A percentile compares a stretch with the other conserved stretches of the same genome.
These are phyloP conservation scores for Allium cepa DNA, from an alignment of 106 monocot genomes.

Conservation along the genomic window DNA sequence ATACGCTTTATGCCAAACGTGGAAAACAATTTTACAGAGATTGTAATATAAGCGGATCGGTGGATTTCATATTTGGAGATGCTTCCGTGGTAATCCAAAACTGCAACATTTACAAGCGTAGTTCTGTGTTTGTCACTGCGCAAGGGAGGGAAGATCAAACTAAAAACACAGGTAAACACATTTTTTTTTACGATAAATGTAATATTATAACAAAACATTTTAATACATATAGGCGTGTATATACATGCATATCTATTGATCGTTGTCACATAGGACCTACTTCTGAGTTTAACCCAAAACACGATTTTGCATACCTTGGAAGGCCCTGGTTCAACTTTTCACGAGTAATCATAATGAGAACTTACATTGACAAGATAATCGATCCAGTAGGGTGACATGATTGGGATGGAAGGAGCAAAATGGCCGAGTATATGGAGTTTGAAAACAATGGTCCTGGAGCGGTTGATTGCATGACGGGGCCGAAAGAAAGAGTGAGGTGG, in stretches of 20 bases:
- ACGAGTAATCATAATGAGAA: too few relatives aligned
- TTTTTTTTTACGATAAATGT: not conserved
- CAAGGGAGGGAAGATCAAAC: conserved; percentile 8
- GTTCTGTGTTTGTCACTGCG: conserved; percentile 5
- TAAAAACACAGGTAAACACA: not conserved
- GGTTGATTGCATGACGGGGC: too few relatives aligned
- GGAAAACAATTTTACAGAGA: conserved; percentile 6
- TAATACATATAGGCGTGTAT: too few relatives aligned
- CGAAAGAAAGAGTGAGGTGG: conserved; percentile 22
- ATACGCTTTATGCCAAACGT: not conserved
- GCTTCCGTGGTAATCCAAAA: conserved; percentile 1
- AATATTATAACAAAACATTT: not conserved
- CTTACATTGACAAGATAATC: too few relatives aligned
- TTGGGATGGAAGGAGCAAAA: conserved; percentile 4
- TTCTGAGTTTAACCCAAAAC: conserved; percentile 18
- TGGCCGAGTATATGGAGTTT: conserved; percentile 31
- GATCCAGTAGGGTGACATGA: conserved; percentile 18
- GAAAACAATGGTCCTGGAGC: conserved; percentile 25
- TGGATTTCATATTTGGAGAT: conserved; percentile 10
- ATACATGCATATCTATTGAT: not conserved
- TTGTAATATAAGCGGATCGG: conserved; percentile 3
- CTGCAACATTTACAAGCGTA: not conserved
- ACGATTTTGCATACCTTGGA: too few relatives aligned
- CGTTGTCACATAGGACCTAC: conserved; percentile 35
- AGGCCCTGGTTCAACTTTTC: too few relatives aligned